Evolutionary conservation across 176 grass and related monocot genomes (phyloP).

Genomic region (Chloris gayana): DNA sequence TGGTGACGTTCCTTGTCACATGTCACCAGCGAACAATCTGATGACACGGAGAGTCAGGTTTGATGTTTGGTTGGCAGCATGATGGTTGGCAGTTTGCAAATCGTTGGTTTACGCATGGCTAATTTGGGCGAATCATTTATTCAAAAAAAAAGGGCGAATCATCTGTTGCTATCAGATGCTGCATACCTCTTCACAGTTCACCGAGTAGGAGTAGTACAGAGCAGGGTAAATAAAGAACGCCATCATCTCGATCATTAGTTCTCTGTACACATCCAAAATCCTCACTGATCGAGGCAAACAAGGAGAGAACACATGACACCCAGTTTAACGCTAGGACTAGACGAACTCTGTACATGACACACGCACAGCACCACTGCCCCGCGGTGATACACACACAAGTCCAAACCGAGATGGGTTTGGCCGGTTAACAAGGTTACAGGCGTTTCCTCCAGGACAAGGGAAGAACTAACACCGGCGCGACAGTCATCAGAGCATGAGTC

Average conservation of each 20-base stretch:
- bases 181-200: neutral
- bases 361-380: neutral
- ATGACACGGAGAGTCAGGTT: neutral
- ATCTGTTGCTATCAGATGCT: neutral
- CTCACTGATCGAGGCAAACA: conserved; percentile 6
- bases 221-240: too few species aligned
- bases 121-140: neutral
- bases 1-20: neutral
- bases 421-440: conserved; percentile 20
- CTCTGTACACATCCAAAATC: conserved; percentile 28
- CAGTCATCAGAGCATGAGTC: conserved; percentile 62
- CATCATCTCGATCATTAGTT: conserved; percentile 6
- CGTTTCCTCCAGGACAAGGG: neutral
- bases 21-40: neutral
- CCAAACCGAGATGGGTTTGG: conserved; percentile 26
- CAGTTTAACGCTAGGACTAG: neutral
- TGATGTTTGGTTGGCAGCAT: too few species aligned
- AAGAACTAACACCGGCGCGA: neutral
- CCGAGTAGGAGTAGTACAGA: too few species aligned
- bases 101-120: neutral
- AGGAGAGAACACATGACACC: neutral
- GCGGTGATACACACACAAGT: neutral
- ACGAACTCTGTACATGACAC: conserved; percentile 21
- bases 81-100: neutral
- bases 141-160: too few species aligned